Evolutionary conservation across 1,284 basidiomycete genomes (phyloP).

Genomic region (Irpex rosettiformis): DNA sequence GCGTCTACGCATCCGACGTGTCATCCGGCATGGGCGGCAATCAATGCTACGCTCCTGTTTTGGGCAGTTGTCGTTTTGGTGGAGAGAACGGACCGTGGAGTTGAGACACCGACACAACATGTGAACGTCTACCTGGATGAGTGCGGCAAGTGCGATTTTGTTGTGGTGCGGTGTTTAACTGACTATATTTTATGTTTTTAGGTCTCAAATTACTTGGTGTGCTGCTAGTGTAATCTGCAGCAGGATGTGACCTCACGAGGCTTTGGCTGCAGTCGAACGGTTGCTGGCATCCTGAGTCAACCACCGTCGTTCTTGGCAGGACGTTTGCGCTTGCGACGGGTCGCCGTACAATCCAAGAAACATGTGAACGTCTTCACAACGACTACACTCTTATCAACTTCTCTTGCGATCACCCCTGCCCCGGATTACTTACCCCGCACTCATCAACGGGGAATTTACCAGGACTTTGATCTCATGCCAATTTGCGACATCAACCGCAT

Average conservation of each 20-base stretch:
- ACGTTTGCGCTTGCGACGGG: neutral
- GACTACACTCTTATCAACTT: neutral
- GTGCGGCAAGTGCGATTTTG: no score
- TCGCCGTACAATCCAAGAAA: neutral
- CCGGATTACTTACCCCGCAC: neutral
- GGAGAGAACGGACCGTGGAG: neutral
- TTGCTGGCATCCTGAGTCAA: no score
- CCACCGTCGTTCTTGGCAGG: no score
- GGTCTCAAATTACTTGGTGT: no score
- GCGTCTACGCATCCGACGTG: no score
- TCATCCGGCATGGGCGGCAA: neutral
- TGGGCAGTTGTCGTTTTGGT: constrained; percentile 12
- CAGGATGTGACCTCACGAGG: no score
- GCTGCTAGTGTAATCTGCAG: no score
- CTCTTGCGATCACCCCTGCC: neutral
- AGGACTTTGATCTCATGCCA: neutral
- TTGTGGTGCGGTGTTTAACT: no score
- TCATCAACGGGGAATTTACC: neutral
- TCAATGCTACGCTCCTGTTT: neutral
- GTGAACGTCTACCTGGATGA: neutral
- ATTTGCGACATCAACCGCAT: neutral
- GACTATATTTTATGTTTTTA: no score
- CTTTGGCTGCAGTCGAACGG: no score
- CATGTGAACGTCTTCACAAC: neutral
- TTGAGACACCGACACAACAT: neutral